These are phyloP conservation scores for Cyphellophora europaea DNA, from an alignment of 2,329 filamentous ascomycete species.

Conservation along the genomic window DNA sequence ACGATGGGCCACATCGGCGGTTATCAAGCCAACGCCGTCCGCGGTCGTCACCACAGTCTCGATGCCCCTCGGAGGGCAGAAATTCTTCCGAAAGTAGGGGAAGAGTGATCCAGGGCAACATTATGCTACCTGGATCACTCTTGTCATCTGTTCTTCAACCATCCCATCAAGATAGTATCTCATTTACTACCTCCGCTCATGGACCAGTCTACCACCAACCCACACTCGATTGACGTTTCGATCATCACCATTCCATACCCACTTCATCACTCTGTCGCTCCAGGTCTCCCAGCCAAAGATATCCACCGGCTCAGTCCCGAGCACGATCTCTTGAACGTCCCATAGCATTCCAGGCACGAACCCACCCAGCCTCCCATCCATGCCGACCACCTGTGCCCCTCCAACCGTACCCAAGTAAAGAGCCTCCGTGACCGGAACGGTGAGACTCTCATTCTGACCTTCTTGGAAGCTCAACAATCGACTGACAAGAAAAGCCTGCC, in stretches of 20 bases:
- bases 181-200: too few relatives aligned
- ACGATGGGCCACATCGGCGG: too few relatives aligned
- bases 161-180: too few relatives aligned
- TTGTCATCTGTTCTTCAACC: too few relatives aligned
- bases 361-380: conserved; percentile 61
- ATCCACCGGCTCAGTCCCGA: conserved; percentile 56
- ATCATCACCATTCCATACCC: conserved; percentile 89
- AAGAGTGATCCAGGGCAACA: too few relatives aligned
- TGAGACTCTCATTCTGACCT: conserved; percentile 17
- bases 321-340: conserved; percentile 75
- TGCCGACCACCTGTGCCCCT: conserved; percentile 69
- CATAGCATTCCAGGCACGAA: conserved; percentile 82
- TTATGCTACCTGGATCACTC: too few relatives aligned
- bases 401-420: conserved; percentile 78
- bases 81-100: too few relatives aligned
- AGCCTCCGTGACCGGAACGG: conserved; percentile 60
- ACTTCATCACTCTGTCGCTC: conserved; percentile 80
- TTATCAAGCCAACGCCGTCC: too few relatives aligned
- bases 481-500: conserved; percentile 71
- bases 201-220: conserved; percentile 76
- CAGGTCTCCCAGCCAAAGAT: conserved; percentile 87
- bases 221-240: conserved; percentile 81
- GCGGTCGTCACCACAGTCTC: too few relatives aligned
- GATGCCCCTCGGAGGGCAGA: too few relatives aligned
- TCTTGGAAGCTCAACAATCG: conserved; percentile 53